These are phyloP conservation scores for Lycium barbarum DNA, from an alignment of 257 asterid species.

Conservation along the genomic window DNA sequence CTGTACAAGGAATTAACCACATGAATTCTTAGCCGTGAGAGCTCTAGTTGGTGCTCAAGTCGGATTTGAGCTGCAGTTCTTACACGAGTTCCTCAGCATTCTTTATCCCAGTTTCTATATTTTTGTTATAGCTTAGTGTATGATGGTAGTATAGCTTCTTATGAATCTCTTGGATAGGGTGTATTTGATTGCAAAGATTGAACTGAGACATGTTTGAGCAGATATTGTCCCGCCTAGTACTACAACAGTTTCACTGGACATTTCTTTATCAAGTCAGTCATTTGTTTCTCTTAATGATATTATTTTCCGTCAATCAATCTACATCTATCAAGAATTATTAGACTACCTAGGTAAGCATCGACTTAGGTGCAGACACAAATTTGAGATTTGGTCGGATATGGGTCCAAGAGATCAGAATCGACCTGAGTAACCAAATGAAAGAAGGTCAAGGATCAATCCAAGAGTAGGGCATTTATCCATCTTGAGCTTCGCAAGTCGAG, in stretches of 20 bases:
- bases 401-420: too few relatives aligned
- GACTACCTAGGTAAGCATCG: too few relatives aligned
- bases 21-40: neutral
- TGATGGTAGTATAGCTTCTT: constrained; percentile 20
- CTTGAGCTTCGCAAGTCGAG: neutral
- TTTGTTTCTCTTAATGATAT: neutral
- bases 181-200: neutral
- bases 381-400: too few relatives aligned
- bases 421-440: too few relatives aligned
- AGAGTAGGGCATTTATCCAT: too few relatives aligned
- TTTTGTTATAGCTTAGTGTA: constrained; percentile 19
- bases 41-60: neutral
- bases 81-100: constrained; percentile 6
- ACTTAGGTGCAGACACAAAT: too few relatives aligned
- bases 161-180: neutral
- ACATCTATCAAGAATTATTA: neutral
- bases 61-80: neutral
- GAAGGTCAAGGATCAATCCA: too few relatives aligned
- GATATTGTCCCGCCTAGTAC: neutral
- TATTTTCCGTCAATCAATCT: neutral
- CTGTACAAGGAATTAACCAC: constrained; percentile 7
- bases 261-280: neutral
- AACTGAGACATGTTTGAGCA: neutral
- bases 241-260: neutral
- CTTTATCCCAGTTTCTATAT: constrained; percentile 7